Evolutionary conservation across 1,284 basidiomycete genomes (phyloP).

Genomic region (Malassezia dermatis): DNA sequence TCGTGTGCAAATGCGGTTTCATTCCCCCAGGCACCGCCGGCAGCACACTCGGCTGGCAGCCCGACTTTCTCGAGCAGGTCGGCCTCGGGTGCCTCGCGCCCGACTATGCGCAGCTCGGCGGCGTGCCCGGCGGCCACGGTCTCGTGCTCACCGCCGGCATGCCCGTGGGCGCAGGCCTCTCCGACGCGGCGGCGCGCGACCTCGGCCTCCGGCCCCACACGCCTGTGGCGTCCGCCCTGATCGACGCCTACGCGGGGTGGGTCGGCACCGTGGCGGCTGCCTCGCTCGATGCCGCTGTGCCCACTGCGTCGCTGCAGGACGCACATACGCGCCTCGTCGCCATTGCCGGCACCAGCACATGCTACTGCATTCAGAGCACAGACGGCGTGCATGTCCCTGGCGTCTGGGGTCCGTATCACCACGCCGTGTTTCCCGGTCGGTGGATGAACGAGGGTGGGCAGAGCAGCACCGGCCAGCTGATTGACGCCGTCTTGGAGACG

Average conservation of each 20-base stretch:
- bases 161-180: constrained; percentile 76
- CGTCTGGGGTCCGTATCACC: constrained; percentile 91
- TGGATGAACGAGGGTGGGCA: constrained; percentile 99
- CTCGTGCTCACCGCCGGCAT: constrained; percentile 78
- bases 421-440: constrained; percentile 68
- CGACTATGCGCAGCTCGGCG: constrained; percentile 69
- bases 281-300: constrained; percentile 48
- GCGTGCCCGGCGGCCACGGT: constrained; percentile 54
- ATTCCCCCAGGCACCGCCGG: constrained; percentile 57
- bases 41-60: constrained; percentile 40
- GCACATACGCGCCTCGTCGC: constrained; percentile 66
- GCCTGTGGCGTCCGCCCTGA: constrained; percentile 82
- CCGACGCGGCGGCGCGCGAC: constrained; percentile 66
- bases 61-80: constrained; percentile 37
- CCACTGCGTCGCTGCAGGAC: constrained; percentile 37
- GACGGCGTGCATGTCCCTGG: constrained; percentile 78
- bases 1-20: constrained; percentile 94
- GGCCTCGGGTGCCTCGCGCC: constrained; percentile 51
- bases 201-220: constrained; percentile 79
- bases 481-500: constrained; percentile 87
- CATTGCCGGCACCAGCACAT: constrained; percentile 90
- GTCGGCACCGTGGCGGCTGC: constrained; percentile 84
- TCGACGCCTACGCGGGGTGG: constrained; percentile 99
- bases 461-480: constrained; percentile 94
- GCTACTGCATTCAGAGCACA: constrained; percentile 63